Conservation (phyloP, 352 stramenopile species). For the Pythium sukuiense region DNA sequence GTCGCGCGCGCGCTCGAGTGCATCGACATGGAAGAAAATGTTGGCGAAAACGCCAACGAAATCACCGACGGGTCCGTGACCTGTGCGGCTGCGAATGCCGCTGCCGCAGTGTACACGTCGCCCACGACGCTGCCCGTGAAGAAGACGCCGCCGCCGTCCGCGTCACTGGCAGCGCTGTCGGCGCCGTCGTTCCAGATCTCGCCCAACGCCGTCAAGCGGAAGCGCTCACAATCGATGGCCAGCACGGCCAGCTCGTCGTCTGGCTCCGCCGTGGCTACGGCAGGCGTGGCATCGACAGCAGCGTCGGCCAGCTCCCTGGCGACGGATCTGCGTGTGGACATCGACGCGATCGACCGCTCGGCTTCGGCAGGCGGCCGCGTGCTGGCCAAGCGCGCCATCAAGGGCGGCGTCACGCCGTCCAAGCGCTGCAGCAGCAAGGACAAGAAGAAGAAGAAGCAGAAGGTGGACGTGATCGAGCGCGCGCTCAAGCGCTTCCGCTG, state of each 20-base stretch:
- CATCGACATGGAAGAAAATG: slow-evolving; percentile 41
- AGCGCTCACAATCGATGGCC: slow-evolving; percentile 54
- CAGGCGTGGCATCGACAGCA: neutral
- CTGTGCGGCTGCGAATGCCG: neutral
- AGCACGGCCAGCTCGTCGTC: slow-evolving; percentile 13
- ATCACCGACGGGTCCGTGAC: neutral
- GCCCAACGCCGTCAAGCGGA: slow-evolving; percentile 54
- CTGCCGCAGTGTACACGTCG: neutral
- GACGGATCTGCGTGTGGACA: slow-evolving; percentile 22
- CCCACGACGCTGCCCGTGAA: neutral
- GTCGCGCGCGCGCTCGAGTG: slow-evolving; percentile 51
- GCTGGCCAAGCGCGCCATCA: slow-evolving; percentile 24
- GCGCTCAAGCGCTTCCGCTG: slow-evolving; percentile 55
- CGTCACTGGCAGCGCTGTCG: slow-evolving; percentile 2
- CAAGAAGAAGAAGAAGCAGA: slow-evolving; percentile 57
- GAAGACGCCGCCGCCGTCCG: slow-evolving; percentile 4
- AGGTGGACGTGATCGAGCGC: slow-evolving; percentile 59
- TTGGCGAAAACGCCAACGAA: neutral
- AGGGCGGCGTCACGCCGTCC: slow-evolving; percentile 38
- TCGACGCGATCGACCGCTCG: slow-evolving; percentile 12
- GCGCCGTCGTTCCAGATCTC: slow-evolving; percentile 35
- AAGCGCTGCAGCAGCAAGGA: slow-evolving; percentile 53
- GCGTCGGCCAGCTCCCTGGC: neutral
- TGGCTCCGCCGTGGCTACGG: slow-evolving; percentile 25
- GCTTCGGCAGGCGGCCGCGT: neutral